Evolutionary conservation across 352 stramenopile species (phyloP), one percentile per base, ranked within the genome.

Genomic region (Phytophthora chlamydospora): DNA sequence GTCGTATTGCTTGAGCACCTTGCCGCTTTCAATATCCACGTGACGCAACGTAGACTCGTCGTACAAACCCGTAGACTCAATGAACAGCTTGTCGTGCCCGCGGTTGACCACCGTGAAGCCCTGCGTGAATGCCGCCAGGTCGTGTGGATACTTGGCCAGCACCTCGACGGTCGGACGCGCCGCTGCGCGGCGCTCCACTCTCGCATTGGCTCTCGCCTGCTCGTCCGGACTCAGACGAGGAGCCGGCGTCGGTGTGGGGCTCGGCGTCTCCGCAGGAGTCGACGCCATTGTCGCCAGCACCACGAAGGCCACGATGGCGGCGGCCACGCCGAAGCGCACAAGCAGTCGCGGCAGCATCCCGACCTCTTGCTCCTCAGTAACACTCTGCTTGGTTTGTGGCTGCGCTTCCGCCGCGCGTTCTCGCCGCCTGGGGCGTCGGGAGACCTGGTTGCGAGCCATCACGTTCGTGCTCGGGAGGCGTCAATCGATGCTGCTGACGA

Each of bases 31-130:
- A 57, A 95, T 92, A 45, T 96, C 84, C 31, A 98, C 82, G 41
- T 89, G 86, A 39, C 88, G 80, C 16, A 98, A 62, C 42, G 72
- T 90, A 5, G 93, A 98, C 48, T 91, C n/a, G 2, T 89, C 82
- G 71, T 91, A 95, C 4, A 97, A 39, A 2, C 95, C 95, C 17
- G 88, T 97, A 0, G 91, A 98, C 75, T 98, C 93, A 55, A 96
- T 95, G n/a, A 98, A 85, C 33, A 87, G 80, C 33, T 91, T 95
- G 29, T 85, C 46, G 2, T 68, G 38, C 9, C 65, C 78, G 29
- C 69, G 71, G 46, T 88, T 59, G 42, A 97, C 36, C 70, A 91
- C 44, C 11, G 54, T 70, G 31, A 95, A 68, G 1, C 90, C 90
- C 53, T 95, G 91, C 16, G 90, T 97, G 66, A 98, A 98, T 3